These are phyloP conservation scores for Suillus ampliporus DNA, from an alignment of 768 basidiomycete species.

Conservation along the genomic window DNA sequence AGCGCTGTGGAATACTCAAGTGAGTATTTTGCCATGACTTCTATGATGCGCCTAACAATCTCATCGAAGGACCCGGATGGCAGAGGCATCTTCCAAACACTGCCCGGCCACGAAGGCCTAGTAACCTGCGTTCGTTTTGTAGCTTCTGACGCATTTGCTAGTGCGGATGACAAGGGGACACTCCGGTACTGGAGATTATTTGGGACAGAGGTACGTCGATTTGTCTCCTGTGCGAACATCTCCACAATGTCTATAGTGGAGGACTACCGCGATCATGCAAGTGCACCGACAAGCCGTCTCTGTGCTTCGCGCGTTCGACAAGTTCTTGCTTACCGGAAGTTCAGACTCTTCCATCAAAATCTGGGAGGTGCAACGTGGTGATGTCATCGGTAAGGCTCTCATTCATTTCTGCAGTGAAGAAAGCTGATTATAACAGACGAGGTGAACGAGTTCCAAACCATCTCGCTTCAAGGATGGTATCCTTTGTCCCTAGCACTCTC, in stretches of 20 bases:
- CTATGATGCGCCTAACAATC: slow-evolving; percentile 11
- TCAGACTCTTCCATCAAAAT: slow-evolving; percentile 83
- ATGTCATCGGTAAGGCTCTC: slow-evolving; percentile 34
- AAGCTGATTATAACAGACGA: slow-evolving; percentile 34
- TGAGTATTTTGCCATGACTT: slow-evolving; percentile 31
- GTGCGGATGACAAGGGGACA: slow-evolving; percentile 78
- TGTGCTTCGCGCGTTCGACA: slow-evolving; percentile 57
- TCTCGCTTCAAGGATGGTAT: slow-evolving; percentile 71
- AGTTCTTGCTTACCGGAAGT: slow-evolving; percentile 72
- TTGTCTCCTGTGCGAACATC: slow-evolving; percentile 12
- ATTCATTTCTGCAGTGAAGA: slow-evolving; percentile 10
- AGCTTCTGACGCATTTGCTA: slow-evolving; percentile 55
- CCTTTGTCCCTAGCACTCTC: slow-evolving; percentile 73
- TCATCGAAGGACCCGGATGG: slow-evolving; percentile 50
- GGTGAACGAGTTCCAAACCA: slow-evolving; percentile 55
- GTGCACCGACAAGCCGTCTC: slow-evolving; percentile 78
- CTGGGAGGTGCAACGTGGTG: slow-evolving; percentile 55
- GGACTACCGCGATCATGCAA: slow-evolving; percentile 42
- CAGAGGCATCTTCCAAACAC: slow-evolving; percentile 65
- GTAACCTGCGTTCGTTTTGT: slow-evolving; percentile 83
- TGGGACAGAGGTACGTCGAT: slow-evolving; percentile 34
- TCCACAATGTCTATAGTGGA: slow-evolving; percentile 59
- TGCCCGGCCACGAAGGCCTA: slow-evolving; percentile 74
- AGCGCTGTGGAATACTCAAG: slow-evolving; percentile 63
- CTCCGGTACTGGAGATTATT: slow-evolving; percentile 64